These are phyloP conservation scores for Aureobasidium sp. DNA, from an alignment of 2,329 filamentous ascomycete genomes.

Conservation along the genomic window DNA sequence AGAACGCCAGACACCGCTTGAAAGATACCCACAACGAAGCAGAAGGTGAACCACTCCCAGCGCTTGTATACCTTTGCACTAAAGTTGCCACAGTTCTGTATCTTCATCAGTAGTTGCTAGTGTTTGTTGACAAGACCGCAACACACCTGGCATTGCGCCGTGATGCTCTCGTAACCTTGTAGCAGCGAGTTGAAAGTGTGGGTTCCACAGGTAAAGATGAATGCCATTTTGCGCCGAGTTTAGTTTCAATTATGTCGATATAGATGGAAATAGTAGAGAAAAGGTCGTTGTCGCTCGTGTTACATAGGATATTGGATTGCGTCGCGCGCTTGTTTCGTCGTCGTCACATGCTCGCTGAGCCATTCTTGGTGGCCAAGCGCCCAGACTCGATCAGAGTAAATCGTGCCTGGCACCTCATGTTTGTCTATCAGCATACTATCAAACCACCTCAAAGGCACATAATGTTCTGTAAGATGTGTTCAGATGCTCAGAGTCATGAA, in stretches of 20 bases:
- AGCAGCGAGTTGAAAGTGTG: slow-evolving; percentile 42
- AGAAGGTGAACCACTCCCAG: slow-evolving; percentile 61
- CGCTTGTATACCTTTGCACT: slow-evolving; percentile 37
- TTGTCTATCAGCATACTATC: neutral
- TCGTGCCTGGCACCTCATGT: neutral
- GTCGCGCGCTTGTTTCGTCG: slow-evolving; percentile 4
- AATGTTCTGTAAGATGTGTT: neutral
- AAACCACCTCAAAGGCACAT: neutral
- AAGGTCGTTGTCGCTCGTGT: slow-evolving; percentile 7
- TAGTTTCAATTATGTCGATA: neutral
- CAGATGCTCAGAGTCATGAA: neutral
- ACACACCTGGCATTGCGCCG: slow-evolving; percentile 37
- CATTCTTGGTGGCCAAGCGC: slow-evolving; percentile 12
- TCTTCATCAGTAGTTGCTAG: neutral
- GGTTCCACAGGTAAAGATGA: slow-evolving; percentile 44
- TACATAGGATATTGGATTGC: neutral
- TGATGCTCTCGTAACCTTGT: slow-evolving; percentile 41
- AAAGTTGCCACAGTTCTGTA: slow-evolving; percentile 42
- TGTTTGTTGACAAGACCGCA: neutral
- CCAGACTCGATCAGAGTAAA: neutral
- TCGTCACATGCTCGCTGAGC: slow-evolving; percentile 10
- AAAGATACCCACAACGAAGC: slow-evolving; percentile 51
- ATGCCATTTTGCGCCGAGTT: slow-evolving; percentile 29
- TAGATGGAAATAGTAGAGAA: neutral
- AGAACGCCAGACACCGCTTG: no score